Evolutionary conservation across 441 rosid genomes (phyloP).

Genomic region (Euphorbia schlechtendalii): DNA sequence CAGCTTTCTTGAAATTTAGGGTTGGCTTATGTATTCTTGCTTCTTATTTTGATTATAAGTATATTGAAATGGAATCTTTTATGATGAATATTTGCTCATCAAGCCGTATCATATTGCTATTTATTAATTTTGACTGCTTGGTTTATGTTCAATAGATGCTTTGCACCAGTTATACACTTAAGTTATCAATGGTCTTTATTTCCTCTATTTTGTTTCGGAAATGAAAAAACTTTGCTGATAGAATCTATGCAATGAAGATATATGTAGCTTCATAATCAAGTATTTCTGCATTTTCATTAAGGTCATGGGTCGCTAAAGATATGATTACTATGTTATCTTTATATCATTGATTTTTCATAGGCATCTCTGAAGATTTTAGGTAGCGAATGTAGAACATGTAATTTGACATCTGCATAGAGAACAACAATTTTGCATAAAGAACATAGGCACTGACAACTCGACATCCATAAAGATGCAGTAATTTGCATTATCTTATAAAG

Average conservation of each 20-base stretch:
- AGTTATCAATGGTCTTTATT: neutral
- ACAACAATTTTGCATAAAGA: too few relatives aligned
- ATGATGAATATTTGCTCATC: neutral
- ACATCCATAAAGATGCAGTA: too few relatives aligned
- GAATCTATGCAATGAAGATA: neutral
- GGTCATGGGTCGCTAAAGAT: neutral
- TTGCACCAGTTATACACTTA: too few relatives aligned
- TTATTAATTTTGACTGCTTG: neutral
- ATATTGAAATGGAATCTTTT: neutral
- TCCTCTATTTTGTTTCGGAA: neutral
- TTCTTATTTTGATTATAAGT: neutral
- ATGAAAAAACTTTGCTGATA: neutral
- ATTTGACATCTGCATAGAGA: too few relatives aligned
- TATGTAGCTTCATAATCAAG: neutral
- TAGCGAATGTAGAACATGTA: neutral
- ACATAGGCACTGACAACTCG: too few relatives aligned
- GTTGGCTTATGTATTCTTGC: neutral
- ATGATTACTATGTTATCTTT: neutral
- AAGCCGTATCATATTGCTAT: neutral
- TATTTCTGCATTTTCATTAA: too few relatives aligned
- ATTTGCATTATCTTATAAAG: too few relatives aligned
- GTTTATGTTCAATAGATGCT: neutral
- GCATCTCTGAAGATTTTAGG: neutral
- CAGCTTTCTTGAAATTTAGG: neutral
- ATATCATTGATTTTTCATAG: neutral